Evolutionary conservation across 2,329 filamentous ascomycete genomes (phyloP), one percentile per base, ranked within the genome.

Genomic region (Pseudocercospora pini-densiflorae): DNA sequence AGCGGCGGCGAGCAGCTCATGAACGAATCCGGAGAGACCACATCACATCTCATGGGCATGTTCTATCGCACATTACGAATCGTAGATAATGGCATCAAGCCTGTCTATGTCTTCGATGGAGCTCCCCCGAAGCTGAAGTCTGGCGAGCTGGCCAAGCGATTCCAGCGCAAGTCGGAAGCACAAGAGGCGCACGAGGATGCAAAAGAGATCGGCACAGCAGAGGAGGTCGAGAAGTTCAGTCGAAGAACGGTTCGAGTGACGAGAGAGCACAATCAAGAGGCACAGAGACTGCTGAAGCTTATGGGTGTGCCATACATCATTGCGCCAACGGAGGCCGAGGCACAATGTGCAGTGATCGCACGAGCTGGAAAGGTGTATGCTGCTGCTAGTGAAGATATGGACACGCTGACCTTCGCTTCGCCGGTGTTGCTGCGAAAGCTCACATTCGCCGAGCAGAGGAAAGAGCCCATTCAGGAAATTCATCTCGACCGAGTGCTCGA

Each of bases 31-130:
- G 95, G 95, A 76, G 93, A 98, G 80, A 99, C 95, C 1, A 99
- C 95, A 0, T 99, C 95, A 19, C 95, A 99, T 79, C 84, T 99
- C 16, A 98, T 99, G 94, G 95, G 95, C 77, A 94, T 99, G 89
- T 99, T 99, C 84, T 99, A 99, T 85, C 94, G 95, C 74, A 99
- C 95, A 2, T 86, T 99, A 6, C 93, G 95, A 74, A 98, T 99
- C 83, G 92, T 98, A 76, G 95, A 99, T 81, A 98, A 97, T 75
- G 95, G 95, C 65, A 98, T 99, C 83, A 99, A 99, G 79, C 95
- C 95, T 1, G 87, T 99, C 72, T 99, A 97, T 80, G 94, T 99
- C 65, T 99, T 99, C 78, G 95, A 99, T 74, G 95, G 95, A 65
- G 93, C 94, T 9, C 95, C 95, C 19, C 95, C 95, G 0, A 98